A percentile compares a stretch with the other conserved stretches of the same genome.
These are phyloP conservation scores for Serendipita sp. DNA, from an alignment of 768 basidiomycete genomes.

Conservation along the genomic window DNA sequence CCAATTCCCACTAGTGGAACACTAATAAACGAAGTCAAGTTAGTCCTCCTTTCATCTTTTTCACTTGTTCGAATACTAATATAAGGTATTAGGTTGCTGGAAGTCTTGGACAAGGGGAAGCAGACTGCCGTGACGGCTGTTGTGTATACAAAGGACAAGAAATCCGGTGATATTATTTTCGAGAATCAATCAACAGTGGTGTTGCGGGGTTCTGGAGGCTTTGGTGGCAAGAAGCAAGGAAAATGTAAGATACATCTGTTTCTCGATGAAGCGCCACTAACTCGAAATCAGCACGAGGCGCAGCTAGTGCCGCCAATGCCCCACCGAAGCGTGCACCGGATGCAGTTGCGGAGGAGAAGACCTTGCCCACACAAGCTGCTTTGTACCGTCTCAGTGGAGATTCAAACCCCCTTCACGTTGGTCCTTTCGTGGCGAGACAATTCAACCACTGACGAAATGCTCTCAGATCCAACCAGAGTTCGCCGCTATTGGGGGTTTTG, in stretches of 20 bases:
- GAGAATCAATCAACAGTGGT: conserved; percentile 89
- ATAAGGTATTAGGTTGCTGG: conserved; percentile 38
- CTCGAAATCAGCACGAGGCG: conserved; percentile 55
- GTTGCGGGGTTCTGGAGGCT: conserved; percentile 89
- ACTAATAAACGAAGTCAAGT: conserved; percentile 61
- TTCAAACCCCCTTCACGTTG: conserved; percentile 74
- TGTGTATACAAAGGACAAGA: conserved; percentile 66
- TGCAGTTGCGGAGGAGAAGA: conserved; percentile 78
- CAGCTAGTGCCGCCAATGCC: conserved; percentile 66
- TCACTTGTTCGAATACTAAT: not conserved
- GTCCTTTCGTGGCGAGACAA: conserved; percentile 16
- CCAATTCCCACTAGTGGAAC: conserved; percentile 77
- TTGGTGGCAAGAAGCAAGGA: conserved; percentile 79
- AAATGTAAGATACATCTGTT: conserved; percentile 35
- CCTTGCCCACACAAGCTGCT: conserved; percentile 65
- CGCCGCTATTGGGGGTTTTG: conserved; percentile 88
- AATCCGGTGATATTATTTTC: conserved; percentile 63
- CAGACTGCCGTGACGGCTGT: conserved; percentile 75
- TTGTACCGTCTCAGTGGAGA: conserved; percentile 90
- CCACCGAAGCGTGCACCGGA: conserved; percentile 78
- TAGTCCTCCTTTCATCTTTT: conserved; percentile 14
- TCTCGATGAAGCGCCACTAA: conserved; percentile 2
- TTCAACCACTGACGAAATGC: not conserved
- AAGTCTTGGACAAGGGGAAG: conserved; percentile 84
- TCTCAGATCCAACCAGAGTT: conserved; percentile 78